Conservation (phyloP, 805 yeast species). For the Ogataea chonburiensis region DNA sequence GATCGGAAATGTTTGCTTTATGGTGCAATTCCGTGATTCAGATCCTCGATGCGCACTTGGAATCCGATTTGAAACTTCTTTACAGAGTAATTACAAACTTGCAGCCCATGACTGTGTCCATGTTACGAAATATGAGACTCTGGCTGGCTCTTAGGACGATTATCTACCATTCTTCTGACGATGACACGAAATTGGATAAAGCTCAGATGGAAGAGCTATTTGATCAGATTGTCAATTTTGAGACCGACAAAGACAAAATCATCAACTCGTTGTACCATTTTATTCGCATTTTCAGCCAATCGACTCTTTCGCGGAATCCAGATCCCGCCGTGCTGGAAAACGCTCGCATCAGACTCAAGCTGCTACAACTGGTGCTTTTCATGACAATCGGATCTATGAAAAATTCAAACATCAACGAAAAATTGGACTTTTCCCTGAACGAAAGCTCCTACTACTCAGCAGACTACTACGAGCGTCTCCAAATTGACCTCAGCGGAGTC, state of each 20-base stretch:
- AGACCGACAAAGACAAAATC: slow-evolving; percentile 3
- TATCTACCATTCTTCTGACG: slow-evolving; percentile 12
- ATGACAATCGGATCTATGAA: slow-evolving; percentile 12
- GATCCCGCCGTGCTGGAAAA: slow-evolving; percentile 13
- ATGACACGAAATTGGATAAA: slow-evolving; percentile 9
- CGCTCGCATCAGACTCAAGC: slow-evolving; percentile 17
- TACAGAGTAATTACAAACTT: slow-evolving; percentile 19
- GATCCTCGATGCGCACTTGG: slow-evolving; percentile 7
- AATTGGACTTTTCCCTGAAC: slow-evolving; percentile 1
- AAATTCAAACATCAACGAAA: slow-evolving; percentile 6
- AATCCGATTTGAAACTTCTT: slow-evolving; percentile 8
- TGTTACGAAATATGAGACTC: slow-evolving; percentile 15
- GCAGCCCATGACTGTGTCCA: slow-evolving; percentile 13
- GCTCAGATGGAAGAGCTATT: slow-evolving; percentile 1
- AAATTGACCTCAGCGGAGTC: slow-evolving; percentile 9
- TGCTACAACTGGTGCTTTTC: slow-evolving; percentile 23
- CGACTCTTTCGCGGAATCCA: slow-evolving; percentile 2
- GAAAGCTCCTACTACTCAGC: slow-evolving; percentile 3
- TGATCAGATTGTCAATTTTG: slow-evolving; percentile 3
- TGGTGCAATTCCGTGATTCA: slow-evolving; percentile 6
- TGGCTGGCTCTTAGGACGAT: slow-evolving; percentile 20
- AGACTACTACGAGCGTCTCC: slow-evolving; percentile 9
- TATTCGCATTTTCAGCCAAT: slow-evolving; percentile 11
- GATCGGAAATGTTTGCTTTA: slow-evolving; percentile 1
- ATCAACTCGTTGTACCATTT: slow-evolving; percentile 14